Percentiles rank a stretch among this genome's conserved stretches.
Evolutionary conservation across 2,329 filamentous ascomycete genomes (phyloP).

Genomic region (Trichoderma semiorbis): DNA sequence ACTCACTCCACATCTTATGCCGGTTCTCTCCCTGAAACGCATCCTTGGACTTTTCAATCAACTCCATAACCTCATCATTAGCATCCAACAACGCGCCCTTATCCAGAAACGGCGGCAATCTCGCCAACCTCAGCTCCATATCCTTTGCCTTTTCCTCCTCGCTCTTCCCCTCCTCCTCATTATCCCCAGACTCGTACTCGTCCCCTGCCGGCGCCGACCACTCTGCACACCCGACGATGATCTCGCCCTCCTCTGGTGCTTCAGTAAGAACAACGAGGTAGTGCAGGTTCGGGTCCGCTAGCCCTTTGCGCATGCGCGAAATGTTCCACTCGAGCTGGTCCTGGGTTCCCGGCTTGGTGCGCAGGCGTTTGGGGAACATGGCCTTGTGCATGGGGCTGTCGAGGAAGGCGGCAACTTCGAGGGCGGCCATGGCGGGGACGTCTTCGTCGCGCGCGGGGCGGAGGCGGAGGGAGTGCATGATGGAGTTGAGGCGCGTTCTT

Average conservation of each 20-base stretch:
- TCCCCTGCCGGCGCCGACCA: slow-evolving; percentile 16
- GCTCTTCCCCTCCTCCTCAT: not conserved
- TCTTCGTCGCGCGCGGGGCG: slow-evolving; percentile 17
- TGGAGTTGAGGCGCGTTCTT: not conserved
- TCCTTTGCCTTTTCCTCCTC: slow-evolving; percentile 11
- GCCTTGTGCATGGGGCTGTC: slow-evolving; percentile 20
- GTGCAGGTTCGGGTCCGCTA: slow-evolving; percentile 1
- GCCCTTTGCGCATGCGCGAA: slow-evolving; percentile 6
- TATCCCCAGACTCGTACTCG: not conserved
- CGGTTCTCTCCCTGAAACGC: slow-evolving; percentile 1
- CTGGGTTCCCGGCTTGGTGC: slow-evolving; percentile 19
- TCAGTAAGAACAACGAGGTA: slow-evolving; percentile 7
- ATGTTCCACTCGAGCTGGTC: slow-evolving; percentile 20
- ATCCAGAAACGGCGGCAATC: slow-evolving; percentile 18
- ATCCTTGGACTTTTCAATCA: slow-evolving; percentile 14
- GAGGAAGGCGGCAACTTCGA: slow-evolving; percentile 18
- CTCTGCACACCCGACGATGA: slow-evolving; percentile 19
- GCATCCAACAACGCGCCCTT: slow-evolving; percentile 13
- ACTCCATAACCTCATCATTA: slow-evolving; percentile 14
- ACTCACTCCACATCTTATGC: slow-evolving; percentile 21
- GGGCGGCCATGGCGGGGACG: slow-evolving; percentile 18
- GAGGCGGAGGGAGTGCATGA: slow-evolving; percentile 15
- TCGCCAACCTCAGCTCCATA: not conserved
- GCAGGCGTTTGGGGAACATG: slow-evolving; percentile 19
- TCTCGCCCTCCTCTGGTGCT: slow-evolving; percentile 1